Evolutionary conservation across 805 yeast genomes (phyloP).

Genomic region (Myxozyma kluyveri): DNA sequence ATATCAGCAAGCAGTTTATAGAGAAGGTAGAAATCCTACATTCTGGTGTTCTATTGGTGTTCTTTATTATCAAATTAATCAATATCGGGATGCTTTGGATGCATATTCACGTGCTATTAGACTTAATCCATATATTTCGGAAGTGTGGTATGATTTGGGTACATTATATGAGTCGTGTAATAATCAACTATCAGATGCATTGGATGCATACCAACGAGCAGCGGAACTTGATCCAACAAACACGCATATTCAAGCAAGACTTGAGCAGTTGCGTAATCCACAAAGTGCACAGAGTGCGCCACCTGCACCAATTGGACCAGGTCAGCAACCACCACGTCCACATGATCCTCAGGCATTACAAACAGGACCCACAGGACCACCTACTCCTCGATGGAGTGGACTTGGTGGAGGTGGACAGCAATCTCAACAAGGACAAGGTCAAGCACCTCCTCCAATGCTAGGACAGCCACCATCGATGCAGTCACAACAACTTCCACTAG

Average conservation of each 20-base stretch:
- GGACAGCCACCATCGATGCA: background rate
- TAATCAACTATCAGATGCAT: conserved; percentile 89
- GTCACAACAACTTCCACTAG: conserved; percentile 18
- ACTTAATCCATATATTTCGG: conserved; percentile 91
- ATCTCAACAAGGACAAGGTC: conserved; percentile 33
- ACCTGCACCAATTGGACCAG: conserved; percentile 67
- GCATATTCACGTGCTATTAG: conserved; percentile 97
- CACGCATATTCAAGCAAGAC: conserved; percentile 88
- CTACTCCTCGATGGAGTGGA: conserved; percentile 45
- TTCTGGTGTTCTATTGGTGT: conserved; percentile 98
- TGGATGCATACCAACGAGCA: conserved; percentile 96
- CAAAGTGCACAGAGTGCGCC: conserved; percentile 37
- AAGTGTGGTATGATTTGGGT: conserved; percentile 98
- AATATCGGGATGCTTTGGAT: conserved; percentile 93
- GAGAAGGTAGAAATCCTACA: conserved; percentile 95
- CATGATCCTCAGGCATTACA: conserved; percentile 53
- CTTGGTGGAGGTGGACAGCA: no score
- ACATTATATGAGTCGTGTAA: conserved; percentile 96
- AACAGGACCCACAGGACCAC: conserved; percentile 54
- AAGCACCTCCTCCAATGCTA: conserved; percentile 21
- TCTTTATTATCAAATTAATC: conserved; percentile 90
- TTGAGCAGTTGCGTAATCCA: conserved; percentile 63
- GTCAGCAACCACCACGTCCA: conserved; percentile 55
- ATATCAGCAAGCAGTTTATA: conserved; percentile 96
- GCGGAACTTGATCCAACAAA: conserved; percentile 92